phyloP scores from a whole-genome alignment of 1,284 basidiomycete genomes.

The Marasmius sp. region DNA sequence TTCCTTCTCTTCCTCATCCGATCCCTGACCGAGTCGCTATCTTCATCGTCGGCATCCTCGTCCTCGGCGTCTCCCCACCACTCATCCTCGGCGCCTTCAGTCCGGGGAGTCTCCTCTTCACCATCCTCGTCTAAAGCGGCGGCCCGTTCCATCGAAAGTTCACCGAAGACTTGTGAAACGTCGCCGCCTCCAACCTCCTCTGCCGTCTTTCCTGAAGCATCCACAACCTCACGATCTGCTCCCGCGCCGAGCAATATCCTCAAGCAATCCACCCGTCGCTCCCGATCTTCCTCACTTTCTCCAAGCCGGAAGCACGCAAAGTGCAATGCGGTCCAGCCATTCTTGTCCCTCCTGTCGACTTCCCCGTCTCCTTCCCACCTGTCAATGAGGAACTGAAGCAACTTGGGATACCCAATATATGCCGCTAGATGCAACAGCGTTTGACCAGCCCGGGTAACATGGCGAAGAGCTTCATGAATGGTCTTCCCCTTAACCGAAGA shows the following conservation, averaged over 20 bases:
- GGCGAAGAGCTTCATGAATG: constrained; percentile 54
- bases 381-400: constrained; percentile 71
- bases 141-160: constrained; percentile 24
- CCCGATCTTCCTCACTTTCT: constrained; percentile 41
- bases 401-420: constrained; percentile 75
- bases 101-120: constrained; percentile 30
- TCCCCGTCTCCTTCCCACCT: constrained; percentile 77
- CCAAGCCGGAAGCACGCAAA: constrained; percentile 59
- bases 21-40: constrained; percentile 31
- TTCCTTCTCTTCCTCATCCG: constrained; percentile 22
- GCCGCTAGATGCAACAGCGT: constrained; percentile 87
- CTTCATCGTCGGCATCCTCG: constrained; percentile 46
- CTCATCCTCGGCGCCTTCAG: constrained; percentile 60
- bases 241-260: constrained; percentile 74
- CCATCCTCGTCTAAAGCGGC: constrained; percentile 37
- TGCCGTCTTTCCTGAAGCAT: constrained; percentile 77
- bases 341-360: constrained; percentile 83
- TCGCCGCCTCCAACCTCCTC: constrained; percentile 64
- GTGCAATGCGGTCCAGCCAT: constrained; percentile 90
- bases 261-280: constrained; percentile 59
- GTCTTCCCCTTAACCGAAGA: constrained; percentile 36
- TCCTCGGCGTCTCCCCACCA: constrained; percentile 70
- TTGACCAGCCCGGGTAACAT: constrained; percentile 69
- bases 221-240: constrained; percentile 77
- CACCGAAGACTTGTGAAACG: constrained; percentile 39